Percentiles rank a stretch among this genome's conserved stretches.
Evolutionary conservation across 108 stramenopile genomes (phyloP).

Genomic region (Stephanodiscus triporus): DNA sequence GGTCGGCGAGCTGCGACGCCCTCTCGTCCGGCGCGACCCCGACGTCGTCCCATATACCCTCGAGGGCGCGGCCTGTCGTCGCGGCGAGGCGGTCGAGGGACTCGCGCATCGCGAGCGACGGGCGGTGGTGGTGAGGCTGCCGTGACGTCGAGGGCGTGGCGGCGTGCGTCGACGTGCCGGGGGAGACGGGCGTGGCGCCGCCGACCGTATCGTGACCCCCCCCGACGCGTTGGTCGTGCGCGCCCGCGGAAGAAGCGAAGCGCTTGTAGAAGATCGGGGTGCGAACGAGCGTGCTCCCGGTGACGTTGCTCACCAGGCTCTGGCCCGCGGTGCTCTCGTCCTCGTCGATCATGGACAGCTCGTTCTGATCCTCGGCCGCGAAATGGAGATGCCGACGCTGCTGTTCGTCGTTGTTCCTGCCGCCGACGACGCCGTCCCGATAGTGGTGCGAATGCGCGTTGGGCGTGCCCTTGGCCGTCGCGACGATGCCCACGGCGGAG

Average conservation of each 20-base stretch:
- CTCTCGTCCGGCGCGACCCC: constrained; percentile 84
- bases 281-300: constrained; percentile 12
- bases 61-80: constrained; percentile 71
- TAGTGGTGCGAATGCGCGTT: background rate
- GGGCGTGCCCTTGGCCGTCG: constrained; percentile 1
- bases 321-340: constrained; percentile 8
- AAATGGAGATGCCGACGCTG: constrained; percentile 7
- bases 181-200: background rate
- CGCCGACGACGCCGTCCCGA: background rate
- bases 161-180: background rate
- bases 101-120: constrained; percentile 30
- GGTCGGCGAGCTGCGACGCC: constrained; percentile 68
- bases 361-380: constrained; percentile 10
- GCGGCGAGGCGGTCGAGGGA: constrained; percentile 48
- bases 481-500: background rate
- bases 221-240: no score
- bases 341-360: constrained; percentile 36
- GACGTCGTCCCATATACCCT: constrained; percentile 82
- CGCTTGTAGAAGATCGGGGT: constrained; percentile 17
- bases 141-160: constrained; percentile 2
- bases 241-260: no score
- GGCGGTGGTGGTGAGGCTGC: constrained; percentile 8
- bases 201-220: background rate
- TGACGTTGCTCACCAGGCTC: constrained; percentile 9
- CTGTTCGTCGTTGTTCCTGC: background rate